Conservation (phyloP, 768 basidiomycete genomes). For the Phaeolepiota aurea region DNA sequence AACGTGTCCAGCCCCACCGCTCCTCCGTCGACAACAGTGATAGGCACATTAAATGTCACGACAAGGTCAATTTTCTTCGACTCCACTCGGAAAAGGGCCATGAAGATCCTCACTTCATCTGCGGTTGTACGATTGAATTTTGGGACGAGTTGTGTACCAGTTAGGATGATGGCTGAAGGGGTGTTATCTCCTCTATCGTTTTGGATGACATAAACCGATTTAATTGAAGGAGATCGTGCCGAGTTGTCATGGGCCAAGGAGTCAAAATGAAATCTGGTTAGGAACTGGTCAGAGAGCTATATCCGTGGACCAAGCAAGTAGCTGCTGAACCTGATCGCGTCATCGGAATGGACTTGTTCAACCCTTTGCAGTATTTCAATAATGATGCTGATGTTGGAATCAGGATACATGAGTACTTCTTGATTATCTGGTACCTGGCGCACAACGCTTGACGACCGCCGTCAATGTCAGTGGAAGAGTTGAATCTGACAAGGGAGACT, state of each 20-base stretch:
- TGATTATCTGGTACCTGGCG: constrained; percentile 94
- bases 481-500: constrained; percentile 18
- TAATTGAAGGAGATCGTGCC: constrained; percentile 44
- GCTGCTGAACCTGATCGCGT: constrained; percentile 44
- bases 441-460: constrained; percentile 24
- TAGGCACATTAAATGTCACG: constrained; percentile 76
- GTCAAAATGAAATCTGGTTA: constrained; percentile 76
- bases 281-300: constrained; percentile 2
- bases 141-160: constrained; percentile 60
- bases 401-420: constrained; percentile 78
- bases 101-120: constrained; percentile 68
- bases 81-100: constrained; percentile 77
- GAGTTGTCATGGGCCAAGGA: constrained; percentile 89
- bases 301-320: neutral
- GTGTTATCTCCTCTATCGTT: constrained; percentile 40
- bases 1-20: constrained; percentile 30
- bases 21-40: constrained; percentile 33
- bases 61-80: constrained; percentile 74
- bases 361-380: constrained; percentile 81
- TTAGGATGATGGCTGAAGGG: constrained; percentile 52
- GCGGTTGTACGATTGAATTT: constrained; percentile 63
- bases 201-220: constrained; percentile 26
- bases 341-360: constrained; percentile 37
- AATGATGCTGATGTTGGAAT: constrained; percentile 66
- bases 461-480: constrained; percentile 1